Evolutionary conservation across 2,329 filamentous ascomycete species (phyloP).

Genomic region (Cordyceps farinosa): DNA sequence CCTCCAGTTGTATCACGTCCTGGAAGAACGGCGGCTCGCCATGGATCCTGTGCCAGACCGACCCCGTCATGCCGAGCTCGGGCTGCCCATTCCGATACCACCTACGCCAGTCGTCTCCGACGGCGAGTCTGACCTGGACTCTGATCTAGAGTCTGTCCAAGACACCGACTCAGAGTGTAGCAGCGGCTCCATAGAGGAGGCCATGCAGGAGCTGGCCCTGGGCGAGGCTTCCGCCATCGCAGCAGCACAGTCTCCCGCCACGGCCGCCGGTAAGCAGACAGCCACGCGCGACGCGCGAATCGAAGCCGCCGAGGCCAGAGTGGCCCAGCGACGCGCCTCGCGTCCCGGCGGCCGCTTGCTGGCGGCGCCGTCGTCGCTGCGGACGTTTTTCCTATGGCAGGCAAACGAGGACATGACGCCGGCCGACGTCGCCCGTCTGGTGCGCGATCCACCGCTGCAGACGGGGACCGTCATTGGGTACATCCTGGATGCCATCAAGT

Average conservation of each 20-base stretch:
- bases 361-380: slow-evolving; percentile 38
- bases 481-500: slow-evolving; percentile 52
- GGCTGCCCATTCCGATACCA: slow-evolving; percentile 58
- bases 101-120: slow-evolving; percentile 28
- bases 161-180: slow-evolving; percentile 14
- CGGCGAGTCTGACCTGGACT: slow-evolving; percentile 27
- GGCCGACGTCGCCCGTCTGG: slow-evolving; percentile 47
- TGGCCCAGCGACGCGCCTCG: slow-evolving; percentile 34
- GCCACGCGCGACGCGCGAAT: slow-evolving; percentile 38
- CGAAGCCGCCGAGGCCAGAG: slow-evolving; percentile 39
- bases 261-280: neutral
- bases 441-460: slow-evolving; percentile 59
- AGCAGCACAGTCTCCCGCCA: neutral
- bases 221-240: slow-evolving; percentile 7
- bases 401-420: slow-evolving; percentile 46
- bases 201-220: neutral
- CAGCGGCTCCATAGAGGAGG: slow-evolving; percentile 3
- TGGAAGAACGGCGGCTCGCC: slow-evolving; percentile 64
- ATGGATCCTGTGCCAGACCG: slow-evolving; percentile 68
- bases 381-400: slow-evolving; percentile 64
- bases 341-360: slow-evolving; percentile 21
- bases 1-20: slow-evolving; percentile 65
- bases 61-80: slow-evolving; percentile 65
- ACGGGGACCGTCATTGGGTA: slow-evolving; percentile 54
- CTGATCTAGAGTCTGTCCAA: slow-evolving; percentile 15